phyloP scores from a whole-genome alignment of 495 filamentous ascomycete genomes.

The Annulohypoxylon bovei region DNA sequence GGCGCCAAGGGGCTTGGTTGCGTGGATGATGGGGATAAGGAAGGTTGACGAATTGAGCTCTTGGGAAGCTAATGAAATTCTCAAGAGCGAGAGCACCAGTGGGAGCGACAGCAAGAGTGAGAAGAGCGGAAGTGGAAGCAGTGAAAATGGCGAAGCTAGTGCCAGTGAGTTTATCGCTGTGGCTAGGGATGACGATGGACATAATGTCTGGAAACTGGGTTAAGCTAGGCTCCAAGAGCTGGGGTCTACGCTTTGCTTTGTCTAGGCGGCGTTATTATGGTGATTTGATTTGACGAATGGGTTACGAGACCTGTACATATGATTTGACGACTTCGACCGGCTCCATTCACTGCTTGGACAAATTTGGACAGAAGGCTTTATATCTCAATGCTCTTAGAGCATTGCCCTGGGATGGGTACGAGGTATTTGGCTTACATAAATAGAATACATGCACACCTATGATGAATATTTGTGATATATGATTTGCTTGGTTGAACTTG shows the following conservation, averaged over 20 bases:
- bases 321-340: conserved; percentile 6
- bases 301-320: conserved; percentile 31
- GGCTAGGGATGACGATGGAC: conserved; percentile 47
- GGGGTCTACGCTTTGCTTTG: background rate
- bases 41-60: conserved; percentile 60
- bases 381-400: background rate
- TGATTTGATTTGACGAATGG: conserved; percentile 25
- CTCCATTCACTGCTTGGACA: conserved; percentile 12
- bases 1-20: conserved; percentile 80
- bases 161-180: conserved; percentile 54
- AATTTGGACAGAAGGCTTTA: background rate
- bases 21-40: conserved; percentile 87
- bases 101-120: conserved; percentile 30
- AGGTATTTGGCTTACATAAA: conserved; percentile 6
- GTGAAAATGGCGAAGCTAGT: conserved; percentile 40
- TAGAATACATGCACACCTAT: conserved; percentile 5
- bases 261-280: conserved; percentile 1
- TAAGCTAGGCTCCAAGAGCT: background rate
- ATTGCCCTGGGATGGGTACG: background rate
- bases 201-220: conserved; percentile 52
- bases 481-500: background rate
- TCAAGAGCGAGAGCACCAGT: background rate
- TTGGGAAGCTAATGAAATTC: conserved; percentile 48
- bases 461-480: background rate
- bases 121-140: conserved; percentile 40